These are phyloP conservation scores for Halenospora varia DNA, from an alignment of 495 filamentous ascomycete species.

Conservation along the genomic window DNA sequence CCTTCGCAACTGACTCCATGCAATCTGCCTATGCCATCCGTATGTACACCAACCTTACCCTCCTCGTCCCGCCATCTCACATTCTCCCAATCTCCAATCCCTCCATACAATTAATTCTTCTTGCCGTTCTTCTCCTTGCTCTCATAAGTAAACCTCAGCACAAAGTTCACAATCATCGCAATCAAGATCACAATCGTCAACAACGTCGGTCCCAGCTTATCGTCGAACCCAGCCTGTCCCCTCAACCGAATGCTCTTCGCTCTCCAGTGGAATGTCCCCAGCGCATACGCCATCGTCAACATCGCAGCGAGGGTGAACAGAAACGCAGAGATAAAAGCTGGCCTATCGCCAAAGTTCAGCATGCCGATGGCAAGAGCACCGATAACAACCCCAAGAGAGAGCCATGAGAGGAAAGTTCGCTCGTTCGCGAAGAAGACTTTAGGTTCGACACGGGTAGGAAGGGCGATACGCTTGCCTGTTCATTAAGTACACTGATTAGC, in stretches of 20 bases:
- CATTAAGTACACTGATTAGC: constrained; percentile 11
- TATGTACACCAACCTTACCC: not conserved
- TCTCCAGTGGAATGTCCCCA: constrained; percentile 94
- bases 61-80: not conserved
- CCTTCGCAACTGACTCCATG: constrained; percentile 1
- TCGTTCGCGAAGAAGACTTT: constrained; percentile 99
- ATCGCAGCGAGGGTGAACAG: constrained; percentile 95
- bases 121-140: constrained; percentile 15
- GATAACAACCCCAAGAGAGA: constrained; percentile 98
- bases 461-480: constrained; percentile 93
- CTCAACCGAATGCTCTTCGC: constrained; percentile 87
- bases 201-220: constrained; percentile 88
- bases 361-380: constrained; percentile 93
- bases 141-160: constrained; percentile 59
- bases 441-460: constrained; percentile 95
- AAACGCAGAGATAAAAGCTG: constrained; percentile 86
- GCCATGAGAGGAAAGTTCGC: constrained; percentile 97
- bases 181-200: constrained; percentile 78
- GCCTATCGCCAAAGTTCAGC: constrained; percentile 93
- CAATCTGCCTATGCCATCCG: not conserved
- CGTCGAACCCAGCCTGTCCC: constrained; percentile 94
- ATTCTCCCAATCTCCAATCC: no score
- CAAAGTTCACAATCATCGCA: constrained; percentile 91
- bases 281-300: constrained; percentile 91
- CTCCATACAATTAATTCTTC: constrained; percentile 9